phyloP scores from a whole-genome alignment of 2,329 filamentous ascomycete genomes.

The Calonectria pseudoreteaudii region DNA sequence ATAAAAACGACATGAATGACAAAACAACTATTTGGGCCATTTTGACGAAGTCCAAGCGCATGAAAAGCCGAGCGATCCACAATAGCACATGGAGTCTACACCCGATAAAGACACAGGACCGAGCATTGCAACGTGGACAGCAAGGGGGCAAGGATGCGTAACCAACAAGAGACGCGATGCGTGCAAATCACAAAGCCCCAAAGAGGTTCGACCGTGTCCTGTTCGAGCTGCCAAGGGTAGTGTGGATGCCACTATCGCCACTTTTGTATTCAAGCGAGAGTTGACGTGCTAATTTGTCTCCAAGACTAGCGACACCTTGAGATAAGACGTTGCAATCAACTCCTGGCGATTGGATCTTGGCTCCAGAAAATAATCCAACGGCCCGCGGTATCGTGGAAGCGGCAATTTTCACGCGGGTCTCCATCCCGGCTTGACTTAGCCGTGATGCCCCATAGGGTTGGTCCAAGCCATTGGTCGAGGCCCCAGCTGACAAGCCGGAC shows the following conservation, averaged over 20 bases:
- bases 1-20: neutral
- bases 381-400: neutral
- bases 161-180: neutral
- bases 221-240: neutral
- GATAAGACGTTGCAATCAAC: neutral
- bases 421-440: neutral
- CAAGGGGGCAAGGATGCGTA: neutral
- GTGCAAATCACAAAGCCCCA: neutral
- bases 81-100: neutral
- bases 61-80: neutral
- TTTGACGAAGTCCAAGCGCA: neutral
- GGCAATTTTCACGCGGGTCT: neutral
- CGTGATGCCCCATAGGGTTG: neutral
- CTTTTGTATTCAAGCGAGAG: neutral
- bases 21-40: neutral
- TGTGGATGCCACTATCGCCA: neutral
- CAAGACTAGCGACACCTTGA: neutral
- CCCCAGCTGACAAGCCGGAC: neutral
- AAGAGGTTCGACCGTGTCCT: neutral
- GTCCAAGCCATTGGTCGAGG: neutral
- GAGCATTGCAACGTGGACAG: conserved; percentile 9
- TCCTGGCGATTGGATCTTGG: neutral
- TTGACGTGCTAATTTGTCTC: neutral
- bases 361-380: neutral
- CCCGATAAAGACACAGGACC: conserved; percentile 8